Base-by-base conservation (phyloP, 495 filamentous ascomycete species). In the Xylaria acuta region DNA sequence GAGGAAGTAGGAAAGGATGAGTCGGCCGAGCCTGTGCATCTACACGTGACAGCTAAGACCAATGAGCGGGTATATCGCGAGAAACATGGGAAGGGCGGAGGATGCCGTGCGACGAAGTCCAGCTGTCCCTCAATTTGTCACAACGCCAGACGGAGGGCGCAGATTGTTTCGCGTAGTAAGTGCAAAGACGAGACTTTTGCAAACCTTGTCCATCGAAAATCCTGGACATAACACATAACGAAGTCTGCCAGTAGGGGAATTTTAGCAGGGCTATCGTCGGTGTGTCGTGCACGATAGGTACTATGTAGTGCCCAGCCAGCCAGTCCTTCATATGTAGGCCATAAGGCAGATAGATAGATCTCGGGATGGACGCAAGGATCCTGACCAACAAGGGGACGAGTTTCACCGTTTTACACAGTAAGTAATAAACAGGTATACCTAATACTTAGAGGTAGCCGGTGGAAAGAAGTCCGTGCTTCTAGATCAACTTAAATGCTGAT, bases 261-360 rank as follows among this genome's bases (percentile, higher is more conserved):
- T 34, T 32, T 41, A 4, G 40, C 40, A 64, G 41, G 62, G 40
- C 40, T 34, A 47, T 49, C 22, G 16, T 49, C 25, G 40, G 16
- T 34, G 41, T 20, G n/a, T 64, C 41, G 36, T 34, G 41, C n/a
- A n/a, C n/a, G n/a, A n/a, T n/a, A n/a, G n/a, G n/a, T n/a, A n/a
- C 45, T 20, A 43, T 3, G 4, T 47, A n/a, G 41, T 64, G 41
- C 41, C 22, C 20, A 69, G 53, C 22, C 20, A 69, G 53, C 25
- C 32, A 49, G 67, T 62, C 67, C 54, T 69, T 36, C n/a, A 58
- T 43, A 69, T 62, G 67, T 45, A 69, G 67, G 67, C 62, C 67
- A 69, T 56, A 56, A 56, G 53, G 53, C 8, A 41, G 8, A 6
- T 45, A 45, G 3, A 16, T 69, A 58, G 66, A 69, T 69, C 67